Evolutionary conservation across 2,329 filamentous ascomycete species (phyloP).

Genomic region (Ophiostoma angusticollis): DNA sequence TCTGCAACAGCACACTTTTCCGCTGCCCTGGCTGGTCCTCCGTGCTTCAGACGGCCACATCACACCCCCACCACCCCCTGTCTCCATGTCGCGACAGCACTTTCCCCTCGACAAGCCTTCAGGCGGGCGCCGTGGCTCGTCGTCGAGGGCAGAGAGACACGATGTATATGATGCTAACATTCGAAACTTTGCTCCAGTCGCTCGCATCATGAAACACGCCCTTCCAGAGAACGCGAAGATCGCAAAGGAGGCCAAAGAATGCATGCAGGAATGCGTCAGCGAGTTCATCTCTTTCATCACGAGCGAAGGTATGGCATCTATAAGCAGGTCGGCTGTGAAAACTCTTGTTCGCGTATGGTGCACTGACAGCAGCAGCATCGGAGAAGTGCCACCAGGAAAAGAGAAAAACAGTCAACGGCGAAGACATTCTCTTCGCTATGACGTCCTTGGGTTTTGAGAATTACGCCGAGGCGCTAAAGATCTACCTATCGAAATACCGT

Average conservation of each 20-base stretch:
- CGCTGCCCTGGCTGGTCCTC: slow-evolving; percentile 15
- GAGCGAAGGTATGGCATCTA: slow-evolving; percentile 69
- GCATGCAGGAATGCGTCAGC: slow-evolving; percentile 99
- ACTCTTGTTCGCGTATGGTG: too few species aligned
- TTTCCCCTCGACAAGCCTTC: slow-evolving; percentile 36
- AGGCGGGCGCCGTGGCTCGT: slow-evolving; percentile 30
- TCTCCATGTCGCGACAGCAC: slow-evolving; percentile 44
- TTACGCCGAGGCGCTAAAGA: slow-evolving; percentile 94
- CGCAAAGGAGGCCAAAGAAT: slow-evolving; percentile 97
- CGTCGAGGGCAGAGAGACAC: slow-evolving; percentile 33
- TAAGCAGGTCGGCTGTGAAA: too few species aligned
- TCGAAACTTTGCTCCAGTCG: slow-evolving; percentile 88
- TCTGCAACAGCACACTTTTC: not conserved
- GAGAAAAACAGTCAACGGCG: slow-evolving; percentile 96
- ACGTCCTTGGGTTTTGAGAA: slow-evolving; percentile 98
- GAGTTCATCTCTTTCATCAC: slow-evolving; percentile 99
- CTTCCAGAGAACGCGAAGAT: slow-evolving; percentile 98
- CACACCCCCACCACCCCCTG: not conserved
- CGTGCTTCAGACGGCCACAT: not conserved
- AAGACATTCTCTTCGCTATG: slow-evolving; percentile 98
- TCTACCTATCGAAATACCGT: slow-evolving; percentile 93
- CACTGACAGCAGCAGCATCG: slow-evolving; percentile 52
- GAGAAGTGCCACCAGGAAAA: slow-evolving; percentile 99
- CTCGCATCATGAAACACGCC: slow-evolving; percentile 97
- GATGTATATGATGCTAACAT: slow-evolving; percentile 78